Evolutionary conservation across 805 yeast species (phyloP), one percentile per base, ranked within the genome.

Genomic region (Pichia heedii): DNA sequence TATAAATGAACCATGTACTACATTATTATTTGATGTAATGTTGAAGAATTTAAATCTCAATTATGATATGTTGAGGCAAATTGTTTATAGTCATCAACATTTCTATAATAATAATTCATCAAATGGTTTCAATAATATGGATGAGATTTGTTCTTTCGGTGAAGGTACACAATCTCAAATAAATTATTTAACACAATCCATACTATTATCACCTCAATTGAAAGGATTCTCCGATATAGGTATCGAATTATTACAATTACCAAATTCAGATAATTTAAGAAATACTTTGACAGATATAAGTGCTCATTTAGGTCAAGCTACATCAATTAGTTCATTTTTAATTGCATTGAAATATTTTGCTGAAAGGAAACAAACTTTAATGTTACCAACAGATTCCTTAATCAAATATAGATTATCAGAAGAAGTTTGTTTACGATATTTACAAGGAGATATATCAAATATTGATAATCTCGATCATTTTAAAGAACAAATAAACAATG

Each of bases 221-320:
- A 70, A 81, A 1, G 85, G 84, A 0, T 73, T 79, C 1, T 55
- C 63, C 1, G 42, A 42, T 18, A 43, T 49, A 9, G 68, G 76
- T 0, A 68, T 74, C 13, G 57, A 62, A 34, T 54, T 77, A 27
- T 58, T 82, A 29, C 77, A 74, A 46, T 55, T 61, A 21, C 70
- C 77, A 36, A 75, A 71, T 46, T 37, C 54, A 0, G 43, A 43
- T 8, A 40, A 40, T 9, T 36, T 58, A 15, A 46, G 56, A 35
- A 60, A 60, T 16, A 50, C 58, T 5, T 62, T 77, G 9, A 70
- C 77, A 29, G 85, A 82, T 47, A 72, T 81, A 10, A 73, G 78
- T 11, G 93, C 94, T 0, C 95, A 85, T 61, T 62, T 86, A 33
- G 95, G 95, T 7, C 94, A 86, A 58, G 84, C 93, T 2, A 74